Conservation (phyloP, 2,329 filamentous ascomycete species). For the Cordyceps sp. region DNA sequence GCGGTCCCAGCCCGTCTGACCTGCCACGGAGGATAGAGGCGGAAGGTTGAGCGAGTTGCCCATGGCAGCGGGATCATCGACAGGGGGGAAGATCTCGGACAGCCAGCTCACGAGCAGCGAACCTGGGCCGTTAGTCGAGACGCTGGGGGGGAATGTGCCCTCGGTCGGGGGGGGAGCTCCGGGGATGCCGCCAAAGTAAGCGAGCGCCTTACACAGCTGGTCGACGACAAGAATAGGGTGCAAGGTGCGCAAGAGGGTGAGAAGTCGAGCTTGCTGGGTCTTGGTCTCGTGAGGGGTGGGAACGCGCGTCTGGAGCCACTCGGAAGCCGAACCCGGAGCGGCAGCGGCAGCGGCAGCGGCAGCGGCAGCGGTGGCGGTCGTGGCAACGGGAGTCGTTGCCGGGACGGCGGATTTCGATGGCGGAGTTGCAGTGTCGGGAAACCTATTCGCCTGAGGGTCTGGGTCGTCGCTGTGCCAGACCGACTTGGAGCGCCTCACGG, state of each 20-base stretch:
- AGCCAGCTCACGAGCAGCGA: slow-evolving; percentile 44
- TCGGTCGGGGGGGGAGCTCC: slow-evolving; percentile 33
- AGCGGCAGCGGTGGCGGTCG: neutral
- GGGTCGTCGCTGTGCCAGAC: slow-evolving; percentile 10
- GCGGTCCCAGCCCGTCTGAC: neutral
- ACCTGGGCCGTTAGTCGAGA: slow-evolving; percentile 37
- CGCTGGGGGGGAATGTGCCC: slow-evolving; percentile 38
- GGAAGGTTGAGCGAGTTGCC: neutral
- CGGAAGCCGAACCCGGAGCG: neutral
- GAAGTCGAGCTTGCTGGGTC: slow-evolving; percentile 39
- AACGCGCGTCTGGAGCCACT: neutral
- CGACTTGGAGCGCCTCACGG: slow-evolving; percentile 26
- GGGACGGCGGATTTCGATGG: neutral
- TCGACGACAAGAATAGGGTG: slow-evolving; percentile 41
- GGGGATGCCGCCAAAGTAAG: slow-evolving; percentile 46
- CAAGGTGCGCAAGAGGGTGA: slow-evolving; percentile 38
- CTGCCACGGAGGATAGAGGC: slow-evolving; percentile 1
- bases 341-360: neutral
- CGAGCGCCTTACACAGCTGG: slow-evolving; percentile 43
- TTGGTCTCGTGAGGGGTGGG: slow-evolving; percentile 30
- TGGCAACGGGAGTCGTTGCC: neutral
- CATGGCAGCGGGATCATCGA: slow-evolving; percentile 7
- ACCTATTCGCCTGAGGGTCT: neutral
- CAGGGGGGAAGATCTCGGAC: slow-evolving; percentile 42
- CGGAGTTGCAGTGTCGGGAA: neutral